Base-by-base conservation (phyloP, 1,284 basidiomycete genomes). In the Cryptococcus hybrid region DNA sequence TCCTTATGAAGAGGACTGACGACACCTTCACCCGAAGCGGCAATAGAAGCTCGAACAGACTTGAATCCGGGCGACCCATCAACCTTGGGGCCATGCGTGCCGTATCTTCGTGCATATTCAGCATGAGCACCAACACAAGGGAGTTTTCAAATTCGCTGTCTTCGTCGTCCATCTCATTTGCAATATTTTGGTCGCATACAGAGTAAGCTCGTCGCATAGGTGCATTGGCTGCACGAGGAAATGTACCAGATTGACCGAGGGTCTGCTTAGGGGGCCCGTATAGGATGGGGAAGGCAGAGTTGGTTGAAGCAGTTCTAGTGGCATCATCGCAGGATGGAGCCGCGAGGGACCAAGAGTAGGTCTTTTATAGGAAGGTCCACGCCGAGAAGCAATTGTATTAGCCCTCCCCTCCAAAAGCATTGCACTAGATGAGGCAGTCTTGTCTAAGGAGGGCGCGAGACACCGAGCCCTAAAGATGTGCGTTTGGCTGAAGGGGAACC, bases 131-230 rank as follows among this genome's bases (percentile, higher is more conserved):
- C 62, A 60, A 72, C 64, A 5, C 67, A 72, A 0, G 70, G 72
- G 71, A 76, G 7, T 60, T 64, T 42, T 74, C 67, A 59, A 66
- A 67, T 52, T 73, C 68, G 47, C 68, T 68, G 59, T 73, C 74
- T 46, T 70, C 70, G 36, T 73, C 70, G 43, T 62, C 70, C 47
- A 63, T 64, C 36, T 69, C 66, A 44, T 58, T 55, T 39, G 60
- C 37, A 47, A 53, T 56, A 42, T 64, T 59, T 55, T 74, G 75
- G 52, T 75, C 72, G 61, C 71, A 74, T 1, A 78, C 73, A 0
- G 78, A 78, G 58, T 66, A 73, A 2, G 76, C 75, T 42, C 78
- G 64, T 47, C 77, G 67, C 72, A 79, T 76, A 1, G 66, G 64
- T 3, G 68, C 67, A 24, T 59, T 54, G 9, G 59, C 57, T 1